Base-by-base conservation (phyloP, 345 rosid genomes). In the Populus simonii region DNA sequence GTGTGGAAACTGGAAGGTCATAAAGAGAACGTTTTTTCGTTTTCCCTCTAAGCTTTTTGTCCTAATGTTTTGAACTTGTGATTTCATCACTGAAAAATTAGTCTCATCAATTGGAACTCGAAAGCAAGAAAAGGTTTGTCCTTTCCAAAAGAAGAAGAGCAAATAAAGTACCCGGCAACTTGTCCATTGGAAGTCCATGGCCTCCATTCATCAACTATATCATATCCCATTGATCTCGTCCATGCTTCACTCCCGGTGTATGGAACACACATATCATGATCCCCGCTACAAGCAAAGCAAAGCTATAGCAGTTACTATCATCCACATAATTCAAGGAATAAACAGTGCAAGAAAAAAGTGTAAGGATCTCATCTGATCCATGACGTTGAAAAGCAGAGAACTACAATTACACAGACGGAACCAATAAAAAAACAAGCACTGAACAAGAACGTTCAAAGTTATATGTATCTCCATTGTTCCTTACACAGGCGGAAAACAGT, bases 261-360 rank as follows among this genome's bases (percentile, higher is more conserved):
- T 4, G 99, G 99, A 74, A 95, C 92, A 61, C 97, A 93, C 98
- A 95, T 89, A 79, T 92, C 98, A 69, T 95, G 98, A 88, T 95
- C 99, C 68, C 96, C 99, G 6, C 98, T 95, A 83, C 83, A 72
- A 70, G 8, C 38, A 45, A 12, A 70, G 36, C 22, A 45, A 12
- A 70, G 53, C 51, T 12, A 47, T 47, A 47, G 6, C 51, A 47
- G 51, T 13, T 47, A 13, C 51, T 47, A 43, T 33, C 13, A 33
- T 7, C 67, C 6, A 16, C 2, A 9, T 13, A n/a, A 8, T 29
- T 3, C 36, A 16, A 20, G 65, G 29, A 63, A 43, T 2, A 36
- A 31, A 16, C 13, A 49, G 3, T 15, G 16, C 39, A 51, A 27
- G 36, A 6, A 13, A 71, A 7, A 31, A 43, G 25, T 22, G 31